Conservation (phyloP, 2,329 filamentous ascomycete species). For the Thelonectria olida region DNA sequence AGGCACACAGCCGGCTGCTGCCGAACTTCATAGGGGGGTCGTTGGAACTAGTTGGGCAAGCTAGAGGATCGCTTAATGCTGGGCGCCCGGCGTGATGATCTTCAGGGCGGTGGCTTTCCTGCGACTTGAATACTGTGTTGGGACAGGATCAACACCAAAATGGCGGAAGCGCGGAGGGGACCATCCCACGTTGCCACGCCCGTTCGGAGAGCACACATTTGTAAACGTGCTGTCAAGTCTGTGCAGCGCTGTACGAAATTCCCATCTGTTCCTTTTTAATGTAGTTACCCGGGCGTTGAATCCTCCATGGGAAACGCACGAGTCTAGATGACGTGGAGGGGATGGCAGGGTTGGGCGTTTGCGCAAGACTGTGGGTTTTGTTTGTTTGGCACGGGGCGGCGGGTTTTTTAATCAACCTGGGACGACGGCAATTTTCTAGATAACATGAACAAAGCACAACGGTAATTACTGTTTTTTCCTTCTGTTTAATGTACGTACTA, state of each 20-base stretch:
- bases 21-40: neutral
- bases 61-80: slow-evolving; percentile 3
- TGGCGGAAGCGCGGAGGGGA: slow-evolving; percentile 2
- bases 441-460: neutral
- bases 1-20: slow-evolving; percentile 16
- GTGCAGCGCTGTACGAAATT: too few relatives aligned
- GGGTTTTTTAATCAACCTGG: slow-evolving; percentile 14
- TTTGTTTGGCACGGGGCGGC: neutral
- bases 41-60: neutral
- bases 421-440: slow-evolving; percentile 13
- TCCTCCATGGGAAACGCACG: slow-evolving; percentile 6
- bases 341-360: slow-evolving; percentile 16
- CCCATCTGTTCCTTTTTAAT: slow-evolving; percentile 5
- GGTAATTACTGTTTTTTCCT: neutral
- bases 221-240: too few relatives aligned
- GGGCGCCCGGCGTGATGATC: slow-evolving; percentile 10
- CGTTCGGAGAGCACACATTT: too few relatives aligned
- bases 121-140: neutral
- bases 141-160: neutral
- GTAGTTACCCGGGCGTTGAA: too few relatives aligned
- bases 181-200: too few relatives aligned
- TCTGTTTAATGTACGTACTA: too few relatives aligned
- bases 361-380: neutral
- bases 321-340: slow-evolving; percentile 19
- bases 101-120: slow-evolving; percentile 15